These are phyloP conservation scores for Xylariales sp. DNA, from an alignment of 2,329 filamentous ascomycete genomes.

Conservation along the genomic window DNA sequence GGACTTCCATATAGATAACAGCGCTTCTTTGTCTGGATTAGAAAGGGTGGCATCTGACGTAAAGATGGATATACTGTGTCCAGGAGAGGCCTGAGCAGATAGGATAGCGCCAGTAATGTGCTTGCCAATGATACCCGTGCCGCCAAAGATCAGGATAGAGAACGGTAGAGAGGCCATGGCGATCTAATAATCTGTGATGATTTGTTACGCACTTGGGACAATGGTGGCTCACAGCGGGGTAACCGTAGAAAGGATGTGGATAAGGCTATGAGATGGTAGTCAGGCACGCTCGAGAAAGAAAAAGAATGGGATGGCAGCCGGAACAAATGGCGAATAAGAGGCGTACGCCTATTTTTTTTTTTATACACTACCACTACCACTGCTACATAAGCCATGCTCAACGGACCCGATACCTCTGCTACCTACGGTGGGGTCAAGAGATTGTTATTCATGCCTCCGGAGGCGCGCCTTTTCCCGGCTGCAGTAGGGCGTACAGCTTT, in stretches of 20 bases:
- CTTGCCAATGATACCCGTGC: conserved; percentile 52
- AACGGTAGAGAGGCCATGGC: conserved; percentile 43
- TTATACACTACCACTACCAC: too few species aligned
- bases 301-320: too few species aligned
- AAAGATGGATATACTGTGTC: conserved; percentile 58
- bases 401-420: too few species aligned
- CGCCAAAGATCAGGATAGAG: conserved; percentile 50
- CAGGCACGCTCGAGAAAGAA: too few species aligned
- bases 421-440: too few species aligned
- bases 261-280: neutral
- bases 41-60: conserved; percentile 64
- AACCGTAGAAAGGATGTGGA: neutral
- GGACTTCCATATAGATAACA: conserved; percentile 56
- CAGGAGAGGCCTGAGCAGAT: conserved; percentile 49
- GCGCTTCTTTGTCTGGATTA: conserved; percentile 56
- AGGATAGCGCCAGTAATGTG: conserved; percentile 50
- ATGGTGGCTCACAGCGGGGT: conserved; percentile 1
- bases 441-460: too few species aligned
- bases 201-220: neutral
- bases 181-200: neutral
- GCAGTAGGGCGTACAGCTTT: too few species aligned
- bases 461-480: too few species aligned
- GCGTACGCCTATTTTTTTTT: too few species aligned
- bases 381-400: too few species aligned
- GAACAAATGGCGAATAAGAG: too few species aligned